Evolutionary conservation across 2,329 filamentous ascomycete species (phyloP), one percentile per base, ranked within the genome.

Genomic region (Xylariaceae sp.): DNA sequence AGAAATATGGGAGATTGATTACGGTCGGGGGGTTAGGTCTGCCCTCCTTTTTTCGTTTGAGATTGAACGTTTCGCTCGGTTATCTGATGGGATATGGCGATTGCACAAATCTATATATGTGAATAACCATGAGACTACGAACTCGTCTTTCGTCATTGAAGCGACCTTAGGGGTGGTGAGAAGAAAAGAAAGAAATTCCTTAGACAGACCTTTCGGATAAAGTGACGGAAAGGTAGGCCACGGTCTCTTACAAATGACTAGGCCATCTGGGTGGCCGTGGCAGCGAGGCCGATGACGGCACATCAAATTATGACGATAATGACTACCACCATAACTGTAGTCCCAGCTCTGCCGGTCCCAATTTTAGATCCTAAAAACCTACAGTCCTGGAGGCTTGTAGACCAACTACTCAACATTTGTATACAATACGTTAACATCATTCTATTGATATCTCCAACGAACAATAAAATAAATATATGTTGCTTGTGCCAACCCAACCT

Each of bases 241-340:
- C 49, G 56, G 29, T 64, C 62, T 50, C 62, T 53, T 39, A 59
- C 62, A 39, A 64, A 64, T 33, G 59, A 58, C 62, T 59, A 64
- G 4, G 21, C 37, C 62, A 62, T 62, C 5, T 59, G 50, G 28
- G 43, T 56, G 23, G 62, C 56, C 9, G 59, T 58, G 6, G 62
- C 56, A 46, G 51, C 50, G 23, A 62, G 53, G 17, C 59, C 53
- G 48, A 64, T 58, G 14, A 58, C 51, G 19, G 53, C 51, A 50
- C 53, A 62, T 50, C 53, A 60, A 24, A 49, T 36, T n/a, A 64
- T 56, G 16, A 57, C 8, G 26, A 60, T 33, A 36, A 64, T 40
- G 45, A 64, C 23, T 43, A 54, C 28, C 24, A 53, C 58, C 59
- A 64, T 64, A 26, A 49, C 52, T 17, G 58, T 60, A 48, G 61